Base-by-base conservation (phyloP, 495 filamentous ascomycete genomes). In the Trichoderma gamsii region DNA sequence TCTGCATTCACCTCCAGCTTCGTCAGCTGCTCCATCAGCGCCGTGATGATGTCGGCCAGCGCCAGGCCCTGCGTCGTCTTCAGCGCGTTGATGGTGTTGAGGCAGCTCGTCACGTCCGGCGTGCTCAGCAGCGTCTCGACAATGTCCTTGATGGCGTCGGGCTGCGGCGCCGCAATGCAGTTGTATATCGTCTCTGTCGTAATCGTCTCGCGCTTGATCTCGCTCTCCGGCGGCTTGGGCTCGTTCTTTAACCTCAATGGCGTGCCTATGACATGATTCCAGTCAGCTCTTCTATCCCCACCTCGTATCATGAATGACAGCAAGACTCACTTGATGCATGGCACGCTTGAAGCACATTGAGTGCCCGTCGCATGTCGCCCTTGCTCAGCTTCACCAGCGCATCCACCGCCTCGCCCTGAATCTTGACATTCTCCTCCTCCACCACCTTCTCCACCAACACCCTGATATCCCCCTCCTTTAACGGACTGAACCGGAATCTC, bases 271-370 rank as follows among this genome's bases (percentile, higher is more conserved):
- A 38, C 35, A 21, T 29, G 29, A 15, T 27, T 66, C 13, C 11
- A 25, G 66, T 79, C 64, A 78, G 74, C 27, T 1, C 15, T 43
- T 0, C 29, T 29, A 29, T 29, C 4, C 4, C 29, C 29, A 1
- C 4, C 29, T 29, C 4, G 12, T 64, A 35, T 7, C 7, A 16
- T 4, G 1, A 15, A 43, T n/a, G n/a, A n/a, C n/a, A n/a, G 68
- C 46, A n/a, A 7, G 23, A 64, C 83, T 76, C 87, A 88, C 91
- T 95, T 70, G 91, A 93, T 41, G 95, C 96, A 76, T 97, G 91
- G 71, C 96, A 99, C 15, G 96, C 96, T 78, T 99, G 96, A 6
- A 99, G 85, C 16, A 98, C 95, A 75, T 98, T 99, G 67, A 98
- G 76, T 1, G 95, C 95, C 52, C 96, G 84, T 68, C 96, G 85